Evolutionary conservation across 148 eudicot species (phyloP).

Genomic region (Polygonum maritimum): DNA sequence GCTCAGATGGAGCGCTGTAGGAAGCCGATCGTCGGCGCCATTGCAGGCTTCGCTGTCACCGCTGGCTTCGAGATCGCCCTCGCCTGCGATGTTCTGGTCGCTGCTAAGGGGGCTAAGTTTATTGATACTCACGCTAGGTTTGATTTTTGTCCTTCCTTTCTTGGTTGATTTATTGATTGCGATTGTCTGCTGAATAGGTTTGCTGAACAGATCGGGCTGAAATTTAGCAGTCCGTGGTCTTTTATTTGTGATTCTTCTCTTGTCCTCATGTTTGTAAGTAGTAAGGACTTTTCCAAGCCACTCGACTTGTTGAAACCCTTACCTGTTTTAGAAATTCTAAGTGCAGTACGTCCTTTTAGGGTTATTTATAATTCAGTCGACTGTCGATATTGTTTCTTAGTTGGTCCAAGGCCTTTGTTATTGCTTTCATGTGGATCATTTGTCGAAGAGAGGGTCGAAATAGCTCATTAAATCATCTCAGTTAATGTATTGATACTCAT

Average conservation of each 20-base stretch:
- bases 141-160: neutral
- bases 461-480: no score
- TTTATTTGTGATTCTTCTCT: neutral
- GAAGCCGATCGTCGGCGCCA: slow-evolving; percentile 78
- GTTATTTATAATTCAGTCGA: neutral
- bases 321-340: neutral
- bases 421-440: no score
- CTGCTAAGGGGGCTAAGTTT: slow-evolving; percentile 67
- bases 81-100: slow-evolving; percentile 75
- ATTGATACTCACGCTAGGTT: slow-evolving; percentile 92
- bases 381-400: neutral
- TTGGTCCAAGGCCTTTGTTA: no score
- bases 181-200: neutral
- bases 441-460: no score
- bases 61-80: slow-evolving; percentile 96
- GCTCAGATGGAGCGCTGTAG: slow-evolving; percentile 80
- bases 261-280: neutral
- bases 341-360: neutral
- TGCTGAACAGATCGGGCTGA: neutral
- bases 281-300: neutral
- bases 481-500: neutral
- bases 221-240: neutral
- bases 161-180: neutral
- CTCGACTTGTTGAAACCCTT: neutral
- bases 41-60: slow-evolving; percentile 75